Conservation (phyloP, 1,284 basidiomycete species). For the Phylloporus gajari region DNA sequence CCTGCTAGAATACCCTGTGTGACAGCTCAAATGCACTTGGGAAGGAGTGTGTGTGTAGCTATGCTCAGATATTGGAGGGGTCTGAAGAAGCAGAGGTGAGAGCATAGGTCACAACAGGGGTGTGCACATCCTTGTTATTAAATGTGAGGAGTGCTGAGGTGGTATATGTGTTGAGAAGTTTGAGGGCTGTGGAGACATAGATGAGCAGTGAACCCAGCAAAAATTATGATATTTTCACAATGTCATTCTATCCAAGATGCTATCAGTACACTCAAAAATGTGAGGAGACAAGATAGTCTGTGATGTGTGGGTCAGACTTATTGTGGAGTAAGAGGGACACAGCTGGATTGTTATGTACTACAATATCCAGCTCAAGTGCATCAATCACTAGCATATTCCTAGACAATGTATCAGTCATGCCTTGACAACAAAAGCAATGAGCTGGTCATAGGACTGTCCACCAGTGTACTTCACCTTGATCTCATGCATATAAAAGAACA, state of each 20-base stretch:
- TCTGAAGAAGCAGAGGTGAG: constrained; percentile 38
- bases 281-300: constrained; percentile 37
- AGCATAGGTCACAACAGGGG: constrained; percentile 52
- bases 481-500: constrained; percentile 70
- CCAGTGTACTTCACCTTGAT: constrained; percentile 76
- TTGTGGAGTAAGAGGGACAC: constrained; percentile 82
- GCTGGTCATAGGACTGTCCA: constrained; percentile 71
- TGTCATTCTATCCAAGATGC: constrained; percentile 49
- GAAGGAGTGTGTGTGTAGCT: constrained; percentile 74
- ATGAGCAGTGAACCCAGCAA: constrained; percentile 79
- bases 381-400: constrained; percentile 57
- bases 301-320: constrained; percentile 49
- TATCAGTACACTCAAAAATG: background rate
- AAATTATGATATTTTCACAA: constrained; percentile 59
- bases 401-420: constrained; percentile 45
- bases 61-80: constrained; percentile 51
- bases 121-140: constrained; percentile 70
- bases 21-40: constrained; percentile 78
- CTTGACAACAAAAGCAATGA: constrained; percentile 79
- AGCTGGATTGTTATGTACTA: constrained; percentile 67
- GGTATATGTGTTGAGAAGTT: constrained; percentile 63
- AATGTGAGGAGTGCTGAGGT: constrained; percentile 75
- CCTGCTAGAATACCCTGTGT: constrained; percentile 77
- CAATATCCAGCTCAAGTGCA: constrained; percentile 61
- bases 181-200: constrained; percentile 61